A percentile compares a stretch with the other conserved stretches of the same genome.
These are phyloP conservation scores for Brassica cretica DNA, from an alignment of 345 rosid species.

Conservation along the genomic window DNA sequence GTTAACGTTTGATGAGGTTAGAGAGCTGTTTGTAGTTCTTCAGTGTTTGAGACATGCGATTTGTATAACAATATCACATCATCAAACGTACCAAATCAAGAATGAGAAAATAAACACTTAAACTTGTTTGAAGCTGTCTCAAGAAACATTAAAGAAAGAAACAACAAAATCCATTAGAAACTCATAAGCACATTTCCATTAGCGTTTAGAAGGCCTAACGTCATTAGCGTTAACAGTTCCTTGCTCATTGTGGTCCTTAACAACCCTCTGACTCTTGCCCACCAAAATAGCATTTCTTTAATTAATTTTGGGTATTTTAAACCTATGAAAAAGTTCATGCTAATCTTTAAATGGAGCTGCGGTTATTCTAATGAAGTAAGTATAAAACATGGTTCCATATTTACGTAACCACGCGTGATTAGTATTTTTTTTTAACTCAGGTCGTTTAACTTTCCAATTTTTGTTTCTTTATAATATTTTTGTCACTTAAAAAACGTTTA, in stretches of 20 bases:
- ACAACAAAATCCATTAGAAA: not conserved
- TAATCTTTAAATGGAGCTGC: too few species aligned
- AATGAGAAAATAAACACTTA: not conserved
- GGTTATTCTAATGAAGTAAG: too few species aligned
- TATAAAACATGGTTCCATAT: too few species aligned
- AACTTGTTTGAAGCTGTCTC: not conserved
- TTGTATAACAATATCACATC: not conserved
- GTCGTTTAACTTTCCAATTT: too few species aligned
- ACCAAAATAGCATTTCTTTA: too few species aligned
- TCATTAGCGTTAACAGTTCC: slow-evolving; percentile 48
- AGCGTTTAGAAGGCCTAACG: slow-evolving; percentile 51
- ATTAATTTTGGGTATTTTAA: too few species aligned
- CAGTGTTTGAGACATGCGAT: not conserved
- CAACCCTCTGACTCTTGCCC: slow-evolving; percentile 11
- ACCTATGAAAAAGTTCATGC: too few species aligned
- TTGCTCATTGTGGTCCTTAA: slow-evolving; percentile 25
- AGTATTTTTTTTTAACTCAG: too few species aligned
- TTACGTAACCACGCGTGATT: too few species aligned
- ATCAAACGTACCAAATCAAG: not conserved
- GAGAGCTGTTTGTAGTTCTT: slow-evolving; percentile 15
- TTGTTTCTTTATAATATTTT: too few species aligned
- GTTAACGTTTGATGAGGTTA: slow-evolving; percentile 30
- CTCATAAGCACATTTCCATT: not conserved
- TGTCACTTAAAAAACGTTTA: too few species aligned
- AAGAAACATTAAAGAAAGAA: not conserved